Evolutionary conservation across 352 stramenopile genomes (phyloP).

Genomic region (Globisporangium megalacanthum): DNA sequence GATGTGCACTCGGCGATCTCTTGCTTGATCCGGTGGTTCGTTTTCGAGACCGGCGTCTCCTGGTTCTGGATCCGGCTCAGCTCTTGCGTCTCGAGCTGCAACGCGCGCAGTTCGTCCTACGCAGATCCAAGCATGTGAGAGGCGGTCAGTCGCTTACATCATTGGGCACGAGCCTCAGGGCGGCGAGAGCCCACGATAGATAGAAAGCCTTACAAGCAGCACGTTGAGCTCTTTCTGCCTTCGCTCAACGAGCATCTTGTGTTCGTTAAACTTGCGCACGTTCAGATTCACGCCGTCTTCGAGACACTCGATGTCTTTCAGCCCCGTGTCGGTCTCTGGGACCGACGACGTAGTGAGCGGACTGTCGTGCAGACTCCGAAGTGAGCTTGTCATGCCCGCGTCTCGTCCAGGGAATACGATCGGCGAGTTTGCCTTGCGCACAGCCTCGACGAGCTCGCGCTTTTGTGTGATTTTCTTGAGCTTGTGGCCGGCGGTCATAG

Average conservation of each 20-base stretch:
- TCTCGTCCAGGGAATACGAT: constrained; percentile 56
- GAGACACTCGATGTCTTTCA: constrained; percentile 56
- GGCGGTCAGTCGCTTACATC: not conserved
- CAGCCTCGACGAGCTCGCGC: constrained; percentile 67
- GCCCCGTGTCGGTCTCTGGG: constrained; percentile 34
- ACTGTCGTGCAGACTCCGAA: constrained; percentile 20
- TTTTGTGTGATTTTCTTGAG: constrained; percentile 76
- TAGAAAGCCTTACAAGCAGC: constrained; percentile 31
- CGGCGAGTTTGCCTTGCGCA: constrained; percentile 66
- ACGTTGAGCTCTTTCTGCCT: constrained; percentile 58
- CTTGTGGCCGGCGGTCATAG: constrained; percentile 23
- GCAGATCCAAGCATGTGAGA: not conserved
- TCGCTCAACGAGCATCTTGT: constrained; percentile 58
- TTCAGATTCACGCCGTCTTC: constrained; percentile 70
- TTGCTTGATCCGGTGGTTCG: constrained; percentile 58
- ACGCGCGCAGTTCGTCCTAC: constrained; percentile 61
- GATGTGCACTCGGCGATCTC: constrained; percentile 64
- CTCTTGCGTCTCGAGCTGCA: constrained; percentile 68
- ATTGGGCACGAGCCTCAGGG: not conserved
- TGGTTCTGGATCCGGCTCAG: constrained; percentile 74
- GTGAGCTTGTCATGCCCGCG: constrained; percentile 17
- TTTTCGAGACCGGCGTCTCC: constrained; percentile 68
- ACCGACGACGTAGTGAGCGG: constrained; percentile 7
- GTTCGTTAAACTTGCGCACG: constrained; percentile 76
- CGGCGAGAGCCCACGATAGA: not conserved